Evolutionary conservation across 1,284 basidiomycete genomes (phyloP).

Genomic region (Ceratobasidium sp.): DNA sequence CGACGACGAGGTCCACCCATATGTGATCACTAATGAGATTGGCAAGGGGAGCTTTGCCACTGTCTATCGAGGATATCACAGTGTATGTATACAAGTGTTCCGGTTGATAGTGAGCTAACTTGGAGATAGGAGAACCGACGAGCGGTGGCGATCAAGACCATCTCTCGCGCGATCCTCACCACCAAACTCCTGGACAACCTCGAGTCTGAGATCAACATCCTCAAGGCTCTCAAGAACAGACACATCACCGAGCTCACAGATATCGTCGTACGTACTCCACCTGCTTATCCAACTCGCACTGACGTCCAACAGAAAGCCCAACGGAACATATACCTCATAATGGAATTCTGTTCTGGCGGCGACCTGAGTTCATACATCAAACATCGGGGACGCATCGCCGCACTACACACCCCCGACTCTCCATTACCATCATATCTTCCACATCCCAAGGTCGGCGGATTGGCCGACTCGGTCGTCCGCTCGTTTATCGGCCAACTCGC

Average conservation of each 20-base stretch:
- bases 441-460: constrained; percentile 88
- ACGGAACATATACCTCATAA: constrained; percentile 94
- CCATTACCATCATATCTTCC: constrained; percentile 79
- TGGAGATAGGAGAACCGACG: constrained; percentile 68
- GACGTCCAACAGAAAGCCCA: constrained; percentile 74
- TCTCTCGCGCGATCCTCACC: constrained; percentile 86
- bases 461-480: constrained; percentile 89
- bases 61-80: constrained; percentile 91
- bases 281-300: neutral
- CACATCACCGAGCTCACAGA: constrained; percentile 94
- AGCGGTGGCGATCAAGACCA: constrained; percentile 94
- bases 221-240: constrained; percentile 90
- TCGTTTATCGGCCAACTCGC: constrained; percentile 94
- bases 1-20: constrained; percentile 72
- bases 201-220: constrained; percentile 95
- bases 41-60: constrained; percentile 95
- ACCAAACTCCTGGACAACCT: constrained; percentile 96
- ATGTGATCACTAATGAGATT: constrained; percentile 73
- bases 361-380: constrained; percentile 97
- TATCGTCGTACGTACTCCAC: constrained; percentile 66
- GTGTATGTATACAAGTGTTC: constrained; percentile 58
- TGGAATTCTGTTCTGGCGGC: constrained; percentile 96
- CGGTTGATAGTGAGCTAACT: constrained; percentile 26
- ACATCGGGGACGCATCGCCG: constrained; percentile 85
- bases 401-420: constrained; percentile 77